A percentile compares a stretch with the other conserved stretches of the same genome.
Conservation (phyloP, 345 rosid genomes). For the Theobroma cacao region DNA sequence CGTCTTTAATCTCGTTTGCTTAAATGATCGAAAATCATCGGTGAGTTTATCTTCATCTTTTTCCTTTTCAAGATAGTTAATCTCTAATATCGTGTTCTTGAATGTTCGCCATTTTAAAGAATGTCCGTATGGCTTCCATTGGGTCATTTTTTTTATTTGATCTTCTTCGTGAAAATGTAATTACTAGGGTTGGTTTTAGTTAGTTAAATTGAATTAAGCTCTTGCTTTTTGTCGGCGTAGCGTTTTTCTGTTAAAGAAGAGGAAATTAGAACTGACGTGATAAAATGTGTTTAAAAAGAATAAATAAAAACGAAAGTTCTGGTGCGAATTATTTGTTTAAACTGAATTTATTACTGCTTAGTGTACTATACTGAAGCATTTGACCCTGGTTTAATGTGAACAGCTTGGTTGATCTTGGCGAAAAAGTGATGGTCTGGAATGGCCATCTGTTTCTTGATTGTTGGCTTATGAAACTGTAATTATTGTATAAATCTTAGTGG, state of each 20-base stretch:
- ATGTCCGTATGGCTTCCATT: neutral
- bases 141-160: neutral
- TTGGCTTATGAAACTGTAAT: slow-evolving; percentile 17
- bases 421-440: slow-evolving; percentile 25
- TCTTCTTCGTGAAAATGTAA: neutral
- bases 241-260: neutral
- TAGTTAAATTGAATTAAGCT: neutral
- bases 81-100: neutral
- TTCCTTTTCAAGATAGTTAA: neutral
- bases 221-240: neutral
- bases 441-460: slow-evolving; percentile 5
- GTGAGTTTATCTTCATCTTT: neutral
- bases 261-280: neutral
- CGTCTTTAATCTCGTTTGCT: neutral
- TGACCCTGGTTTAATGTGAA: slow-evolving; percentile 4
- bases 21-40: neutral
- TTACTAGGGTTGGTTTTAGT: neutral
- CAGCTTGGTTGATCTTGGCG: slow-evolving; percentile 10
- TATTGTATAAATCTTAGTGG: slow-evolving; percentile 15
- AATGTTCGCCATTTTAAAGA: neutral
- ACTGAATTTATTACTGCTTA: neutral
- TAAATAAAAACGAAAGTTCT: neutral
- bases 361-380: neutral
- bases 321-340: neutral
- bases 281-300: neutral